phyloP scores from a whole-genome alignment of 208 protist genomes.

The Trypanosoma grayi region DNA sequence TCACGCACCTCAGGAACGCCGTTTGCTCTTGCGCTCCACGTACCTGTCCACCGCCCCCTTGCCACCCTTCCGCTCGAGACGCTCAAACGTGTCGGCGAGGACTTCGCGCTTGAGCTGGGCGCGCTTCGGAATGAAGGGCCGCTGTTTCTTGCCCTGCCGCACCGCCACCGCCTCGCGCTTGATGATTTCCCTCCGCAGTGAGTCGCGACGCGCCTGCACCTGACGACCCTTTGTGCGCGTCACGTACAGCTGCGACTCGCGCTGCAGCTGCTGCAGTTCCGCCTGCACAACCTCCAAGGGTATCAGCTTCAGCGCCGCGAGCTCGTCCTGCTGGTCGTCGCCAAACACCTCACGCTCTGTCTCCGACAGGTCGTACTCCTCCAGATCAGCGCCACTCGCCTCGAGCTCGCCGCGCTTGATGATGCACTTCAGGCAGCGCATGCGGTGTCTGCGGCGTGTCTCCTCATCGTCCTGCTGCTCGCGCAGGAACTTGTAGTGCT shows the following conservation, averaged over 20 bases:
- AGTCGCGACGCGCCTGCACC: slow-evolving; percentile 36
- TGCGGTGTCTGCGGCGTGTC: slow-evolving; percentile 54
- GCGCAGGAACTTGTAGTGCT: slow-evolving; percentile 79
- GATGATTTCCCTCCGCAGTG: slow-evolving; percentile 52
- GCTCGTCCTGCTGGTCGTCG: slow-evolving; percentile 60
- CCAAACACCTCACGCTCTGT: slow-evolving; percentile 75
- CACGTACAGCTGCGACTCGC: slow-evolving; percentile 62
- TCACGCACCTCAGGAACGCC: background rate
- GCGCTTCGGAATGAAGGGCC: slow-evolving; percentile 80
- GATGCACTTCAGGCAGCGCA: slow-evolving; percentile 63
- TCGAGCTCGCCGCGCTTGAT: slow-evolving; percentile 71
- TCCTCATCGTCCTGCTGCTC: slow-evolving; percentile 77
- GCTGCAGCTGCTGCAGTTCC: slow-evolving; percentile 70
- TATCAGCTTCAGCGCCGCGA: slow-evolving; percentile 50
- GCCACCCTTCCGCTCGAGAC: slow-evolving; percentile 66
- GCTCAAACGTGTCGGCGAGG: slow-evolving; percentile 68
- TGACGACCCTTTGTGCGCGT: slow-evolving; percentile 38
- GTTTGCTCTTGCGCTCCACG: slow-evolving; percentile 49
- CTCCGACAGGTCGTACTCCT: slow-evolving; percentile 83
- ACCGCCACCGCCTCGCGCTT: slow-evolving; percentile 73
- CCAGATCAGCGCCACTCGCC: slow-evolving; percentile 53
- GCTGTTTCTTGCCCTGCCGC: slow-evolving; percentile 62
- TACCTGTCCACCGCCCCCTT: slow-evolving; percentile 84
- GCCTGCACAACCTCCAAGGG: slow-evolving; percentile 41
- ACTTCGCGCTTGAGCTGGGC: slow-evolving; percentile 68